Evolutionary conservation across 176 grass and related monocot species (phyloP), one percentile per base, ranked within the genome.

Genomic region (Calamus simplicifolius): DNA sequence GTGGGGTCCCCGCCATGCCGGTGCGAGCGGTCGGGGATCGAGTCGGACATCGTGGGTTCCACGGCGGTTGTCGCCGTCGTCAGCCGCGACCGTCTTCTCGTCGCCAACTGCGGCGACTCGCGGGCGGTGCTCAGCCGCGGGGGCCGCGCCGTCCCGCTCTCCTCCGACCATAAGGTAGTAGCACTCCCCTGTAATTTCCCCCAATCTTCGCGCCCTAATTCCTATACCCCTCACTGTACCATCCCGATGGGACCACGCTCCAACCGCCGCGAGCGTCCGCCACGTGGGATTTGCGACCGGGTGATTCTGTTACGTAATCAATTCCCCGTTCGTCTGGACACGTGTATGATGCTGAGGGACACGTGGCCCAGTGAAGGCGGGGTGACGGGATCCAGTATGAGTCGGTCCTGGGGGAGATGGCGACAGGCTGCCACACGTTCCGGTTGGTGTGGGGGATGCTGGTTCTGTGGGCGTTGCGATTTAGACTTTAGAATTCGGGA

Each of bases 71-170:
- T 91, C 13, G 93, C 80, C 1, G 14, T 97, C 5, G 72, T 97
- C 27, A 69, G 71, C 28, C 69, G 72, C 23, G 69, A 64, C 52
- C 71, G 73, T 30, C 0, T 95, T 28, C 17, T 95, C 27, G 71
- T 95, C 2, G 82, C 86, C 73, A 95, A 95, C 85, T 87, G 82
- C 70, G 90, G 90, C 25, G 90, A 95, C 73, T 95, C 90, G 0
- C 76, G 90, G 35, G 90, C 86, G 18, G 83, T 95, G 12, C 81
- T 95, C 54, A 80, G 80, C 54, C 92, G 84, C 1, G 77, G 48
- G 0, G 63, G 62, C 27, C 38, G 1, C 1, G 92, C 61, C 28
- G 1, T 85, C 17, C 77, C 84, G 57, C 87, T 97, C 71, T 91
- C 93, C 64, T 4, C 2, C 25, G 93, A 97, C 74, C 93, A 97